Base-by-base conservation (phyloP, 176 grass and related monocot species). In the Raddia guianensis region DNA sequence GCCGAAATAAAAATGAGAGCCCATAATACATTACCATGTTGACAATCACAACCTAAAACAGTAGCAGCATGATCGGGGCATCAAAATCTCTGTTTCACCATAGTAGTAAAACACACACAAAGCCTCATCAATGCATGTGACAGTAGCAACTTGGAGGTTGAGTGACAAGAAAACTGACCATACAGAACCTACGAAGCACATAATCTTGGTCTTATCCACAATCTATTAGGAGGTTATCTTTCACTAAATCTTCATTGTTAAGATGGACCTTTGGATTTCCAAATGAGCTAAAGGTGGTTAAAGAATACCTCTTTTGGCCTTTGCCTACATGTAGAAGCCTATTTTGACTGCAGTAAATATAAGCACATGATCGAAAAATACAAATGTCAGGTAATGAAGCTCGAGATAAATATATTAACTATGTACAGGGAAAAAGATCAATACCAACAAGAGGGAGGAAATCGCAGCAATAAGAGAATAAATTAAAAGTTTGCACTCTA, bases 121-220 rank as follows among this genome's bases (percentile, higher is more conserved):
- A 11, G 2, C 60, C 7, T 8, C 69, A 54, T 10, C 56, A 59
- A 8, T 0, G 1, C 56, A 59, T 59, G 19, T 10, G n/a, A 75
- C 0, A 67, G 11, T 8, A 53, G 1, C 5, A 14, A 13, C 53
- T 37, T 76, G 43, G 7, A 57, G 32, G 3, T 79, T 83, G 7
- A 74, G 51, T 35, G 56, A 12, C 66, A 55, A 12, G 32, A 53
- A 63, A 85, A 74, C 6, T 70, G 5, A 44, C 12, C 34, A 45
- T 9, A 35, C 40, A 86, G 61, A 76, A 81, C 91, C 72, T 94
- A 94, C 91, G 88, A 18, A 94, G 76, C 49, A 94, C 91, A 76
- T 88, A 94, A 62, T 94, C 89, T 81, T 94, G 82, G 55, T 91
- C 91, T 83, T 94, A 88, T 86, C 88, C 91, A 13, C 91, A 94